Evolutionary conservation across 1,139 yeast species (phyloP).

Genomic region (Lizanozyma gosingica): DNA sequence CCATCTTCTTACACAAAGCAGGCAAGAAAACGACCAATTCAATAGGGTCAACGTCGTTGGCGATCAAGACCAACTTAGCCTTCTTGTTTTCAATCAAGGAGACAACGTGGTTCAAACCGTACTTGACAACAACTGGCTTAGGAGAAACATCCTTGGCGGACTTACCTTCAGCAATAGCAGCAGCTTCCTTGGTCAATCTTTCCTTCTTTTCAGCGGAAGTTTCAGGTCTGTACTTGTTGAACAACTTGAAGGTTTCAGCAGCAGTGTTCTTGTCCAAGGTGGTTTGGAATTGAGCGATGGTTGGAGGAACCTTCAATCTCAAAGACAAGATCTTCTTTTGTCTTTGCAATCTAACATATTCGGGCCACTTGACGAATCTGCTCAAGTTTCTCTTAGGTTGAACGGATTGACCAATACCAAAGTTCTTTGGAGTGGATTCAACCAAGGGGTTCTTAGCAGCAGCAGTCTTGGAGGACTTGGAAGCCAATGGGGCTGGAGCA

Average conservation of each 20-base stretch:
- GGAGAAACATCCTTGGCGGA: constrained; percentile 90
- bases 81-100: constrained; percentile 95
- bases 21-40: constrained; percentile 95
- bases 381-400: constrained; percentile 96
- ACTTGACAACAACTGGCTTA: constrained; percentile 93
- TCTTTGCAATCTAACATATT: constrained; percentile 93
- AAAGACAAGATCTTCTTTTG: constrained; percentile 91
- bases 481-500: constrained; percentile 43
- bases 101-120: constrained; percentile 98
- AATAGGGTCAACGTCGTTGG: constrained; percentile 98
- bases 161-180: constrained; percentile 97
- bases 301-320: constrained; percentile 98
- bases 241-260: constrained; percentile 88
- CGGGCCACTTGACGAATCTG: constrained; percentile 98
- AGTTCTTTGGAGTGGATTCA: constrained; percentile 85
- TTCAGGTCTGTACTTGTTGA: constrained; percentile 99
- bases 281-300: constrained; percentile 91
- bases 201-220: constrained; percentile 95
- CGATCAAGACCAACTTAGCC: constrained; percentile 92
- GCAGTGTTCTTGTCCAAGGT: constrained; percentile 98
- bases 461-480: constrained; percentile 21
- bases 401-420: constrained; percentile 90
- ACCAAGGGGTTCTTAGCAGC: constrained; percentile 49
- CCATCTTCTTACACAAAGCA: constrained; percentile 98
- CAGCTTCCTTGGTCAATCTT: constrained; percentile 97